A percentile compares a stretch with the other conserved stretches of the same genome.
These are phyloP conservation scores for Mallotus repandus DNA, from an alignment of 441 rosid species.

Conservation along the genomic window DNA sequence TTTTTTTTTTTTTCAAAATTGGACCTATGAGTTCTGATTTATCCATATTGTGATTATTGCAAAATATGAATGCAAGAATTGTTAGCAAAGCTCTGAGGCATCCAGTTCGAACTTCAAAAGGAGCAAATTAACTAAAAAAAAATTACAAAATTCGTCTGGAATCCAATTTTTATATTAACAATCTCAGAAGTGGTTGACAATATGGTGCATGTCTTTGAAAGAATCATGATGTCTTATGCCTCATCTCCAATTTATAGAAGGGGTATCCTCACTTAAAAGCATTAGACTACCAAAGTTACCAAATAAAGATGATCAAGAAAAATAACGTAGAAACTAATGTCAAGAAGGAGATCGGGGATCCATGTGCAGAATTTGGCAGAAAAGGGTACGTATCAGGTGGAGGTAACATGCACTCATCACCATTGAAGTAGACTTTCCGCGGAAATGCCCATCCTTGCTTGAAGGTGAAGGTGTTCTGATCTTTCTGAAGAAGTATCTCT, in stretches of 20 bases:
- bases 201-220: too few species aligned
- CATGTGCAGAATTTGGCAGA: conserved; percentile 56
- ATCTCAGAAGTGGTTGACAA: too few species aligned
- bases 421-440: conserved; percentile 52
- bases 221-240: not conserved
- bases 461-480: conserved; percentile 37
- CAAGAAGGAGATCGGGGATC: conserved; percentile 27
- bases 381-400: conserved; percentile 53
- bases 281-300: conserved; percentile 25
- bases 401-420: conserved; percentile 58
- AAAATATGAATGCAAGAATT: too few species aligned
- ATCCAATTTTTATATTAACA: too few species aligned
- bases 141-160: not conserved
- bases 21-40: too few species aligned
- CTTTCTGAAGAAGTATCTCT: conserved; percentile 52
- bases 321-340: conserved; percentile 32
- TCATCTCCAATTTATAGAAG: not conserved
- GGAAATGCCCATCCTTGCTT: conserved; percentile 25
- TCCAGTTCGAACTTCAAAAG: too few species aligned
- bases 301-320: conserved; percentile 29
- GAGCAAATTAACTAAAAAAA: too few species aligned
- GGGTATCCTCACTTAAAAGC: not conserved
- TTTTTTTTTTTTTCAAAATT: too few species aligned
- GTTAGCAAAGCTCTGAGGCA: too few species aligned
- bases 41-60: too few species aligned